phyloP scores from a whole-genome alignment of 768 basidiomycete species.

The Rhodosporidiobolus odoratus region DNA sequence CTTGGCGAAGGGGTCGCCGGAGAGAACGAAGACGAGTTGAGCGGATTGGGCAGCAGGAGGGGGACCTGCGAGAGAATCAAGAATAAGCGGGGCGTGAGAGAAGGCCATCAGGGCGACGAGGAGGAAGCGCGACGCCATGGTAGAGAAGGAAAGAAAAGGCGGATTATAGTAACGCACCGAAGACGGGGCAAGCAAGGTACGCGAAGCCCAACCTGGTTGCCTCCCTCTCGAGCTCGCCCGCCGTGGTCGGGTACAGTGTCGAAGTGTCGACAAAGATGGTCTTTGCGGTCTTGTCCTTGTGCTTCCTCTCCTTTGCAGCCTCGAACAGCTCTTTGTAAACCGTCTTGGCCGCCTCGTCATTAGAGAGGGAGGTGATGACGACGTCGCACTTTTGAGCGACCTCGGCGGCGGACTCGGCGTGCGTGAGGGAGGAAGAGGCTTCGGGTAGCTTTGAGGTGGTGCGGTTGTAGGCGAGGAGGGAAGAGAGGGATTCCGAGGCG shows the following conservation, averaged over 20 bases:
- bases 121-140: neutral
- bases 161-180: slow-evolving; percentile 50
- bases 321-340: slow-evolving; percentile 61
- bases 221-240: slow-evolving; percentile 65
- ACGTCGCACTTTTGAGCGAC: slow-evolving; percentile 66
- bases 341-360: slow-evolving; percentile 63
- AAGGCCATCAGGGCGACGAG: neutral
- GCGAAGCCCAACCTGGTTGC: slow-evolving; percentile 57
- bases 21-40: slow-evolving; percentile 67
- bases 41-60: slow-evolving; percentile 50
- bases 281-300: slow-evolving; percentile 27
- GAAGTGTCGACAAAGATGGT: slow-evolving; percentile 82
- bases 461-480: slow-evolving; percentile 74
- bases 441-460: slow-evolving; percentile 58
- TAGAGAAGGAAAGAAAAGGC: neutral
- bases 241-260: slow-evolving; percentile 53
- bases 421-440: slow-evolving; percentile 52
- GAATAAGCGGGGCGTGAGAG: neutral
- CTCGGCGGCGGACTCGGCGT: slow-evolving; percentile 59
- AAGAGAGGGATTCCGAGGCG: slow-evolving; percentile 48
- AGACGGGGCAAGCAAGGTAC: slow-evolving; percentile 71
- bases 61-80: neutral
- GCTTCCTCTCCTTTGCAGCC: slow-evolving; percentile 42
- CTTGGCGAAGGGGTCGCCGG: slow-evolving; percentile 75
- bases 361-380: slow-evolving; percentile 66